phyloP scores from a whole-genome alignment of 805 yeast genomes.

The Ascoidea asiatica region DNA sequence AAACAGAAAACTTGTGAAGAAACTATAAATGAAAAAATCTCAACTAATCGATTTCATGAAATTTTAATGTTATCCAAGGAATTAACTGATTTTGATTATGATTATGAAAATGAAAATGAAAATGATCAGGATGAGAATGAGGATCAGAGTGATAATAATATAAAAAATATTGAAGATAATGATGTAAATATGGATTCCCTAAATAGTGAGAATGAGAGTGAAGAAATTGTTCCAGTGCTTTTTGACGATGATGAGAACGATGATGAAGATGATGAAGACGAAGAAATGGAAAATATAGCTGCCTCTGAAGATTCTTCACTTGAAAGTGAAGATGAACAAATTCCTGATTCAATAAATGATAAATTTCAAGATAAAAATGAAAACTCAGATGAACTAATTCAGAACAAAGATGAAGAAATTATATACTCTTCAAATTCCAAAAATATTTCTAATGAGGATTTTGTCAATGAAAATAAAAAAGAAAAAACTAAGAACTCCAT shows the following conservation, averaged over 20 bases:
- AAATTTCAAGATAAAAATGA: neutral
- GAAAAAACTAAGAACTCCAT: neutral
- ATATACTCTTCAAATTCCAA: conserved; percentile 13
- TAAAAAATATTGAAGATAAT: conserved; percentile 16
- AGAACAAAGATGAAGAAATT: conserved; percentile 17
- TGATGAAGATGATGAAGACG: conserved; percentile 16
- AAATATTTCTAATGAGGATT: conserved; percentile 15
- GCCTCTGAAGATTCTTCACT: conserved; percentile 13
- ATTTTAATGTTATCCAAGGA: conserved; percentile 28
- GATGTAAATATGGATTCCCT: too few species aligned
- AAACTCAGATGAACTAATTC: conserved; percentile 3
- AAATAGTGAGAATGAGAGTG: too few species aligned
- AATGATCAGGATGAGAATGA: conserved; percentile 18
- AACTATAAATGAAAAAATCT: too few species aligned
- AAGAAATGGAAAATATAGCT: conserved; percentile 12
- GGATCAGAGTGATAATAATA: conserved; percentile 18
- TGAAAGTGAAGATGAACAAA: conserved; percentile 13
- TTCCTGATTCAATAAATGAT: conserved; percentile 1
- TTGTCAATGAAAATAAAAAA: conserved; percentile 10
- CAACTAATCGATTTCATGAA: conserved; percentile 27
- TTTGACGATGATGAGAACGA: conserved; percentile 17
- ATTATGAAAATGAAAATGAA: conserved; percentile 29
- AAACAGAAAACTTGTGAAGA: conserved; percentile 21
- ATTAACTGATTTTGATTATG: conserved; percentile 42
- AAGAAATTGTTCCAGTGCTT: too few species aligned